Percentiles rank a stretch among this genome's conserved stretches.
These are phyloP conservation scores for Globisporangium echinulatum DNA, from an alignment of 352 stramenopile species.

Conservation along the genomic window DNA sequence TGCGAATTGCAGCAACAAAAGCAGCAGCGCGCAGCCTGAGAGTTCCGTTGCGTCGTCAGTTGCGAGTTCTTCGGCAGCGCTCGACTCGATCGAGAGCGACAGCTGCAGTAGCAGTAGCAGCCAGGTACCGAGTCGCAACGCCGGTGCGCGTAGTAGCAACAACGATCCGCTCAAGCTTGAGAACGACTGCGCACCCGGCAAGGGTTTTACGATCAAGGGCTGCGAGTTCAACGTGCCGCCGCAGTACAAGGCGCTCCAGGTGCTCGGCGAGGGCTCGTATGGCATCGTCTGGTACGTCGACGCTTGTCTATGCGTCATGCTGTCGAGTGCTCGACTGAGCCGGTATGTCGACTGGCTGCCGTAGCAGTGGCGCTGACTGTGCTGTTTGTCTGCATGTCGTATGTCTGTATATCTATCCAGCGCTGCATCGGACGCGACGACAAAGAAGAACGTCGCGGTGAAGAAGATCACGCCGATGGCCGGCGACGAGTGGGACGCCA, in stretches of 20 bases:
- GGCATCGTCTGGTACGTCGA: slow-evolving; percentile 81
- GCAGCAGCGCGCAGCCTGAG: slow-evolving; percentile 16
- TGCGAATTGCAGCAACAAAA: not conserved
- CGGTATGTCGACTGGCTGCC: no score
- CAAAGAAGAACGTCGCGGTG: slow-evolving; percentile 84
- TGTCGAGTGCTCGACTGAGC: no score
- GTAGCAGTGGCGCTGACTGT: not conserved
- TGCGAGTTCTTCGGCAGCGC: slow-evolving; percentile 4
- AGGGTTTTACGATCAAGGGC: slow-evolving; percentile 74
- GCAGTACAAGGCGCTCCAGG: slow-evolving; percentile 78
- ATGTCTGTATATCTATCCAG: slow-evolving; percentile 16
- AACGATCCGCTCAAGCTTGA: slow-evolving; percentile 21
- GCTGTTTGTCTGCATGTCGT: not conserved
- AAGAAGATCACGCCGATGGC: slow-evolving; percentile 93
- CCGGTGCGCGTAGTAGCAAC: not conserved
- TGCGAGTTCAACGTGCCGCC: slow-evolving; percentile 81
- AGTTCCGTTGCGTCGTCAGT: no score
- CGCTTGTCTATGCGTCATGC: no score
- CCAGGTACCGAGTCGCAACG: not conserved
- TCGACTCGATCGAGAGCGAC: slow-evolving; percentile 1
- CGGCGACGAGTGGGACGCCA: slow-evolving; percentile 84
- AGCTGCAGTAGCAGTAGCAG: not conserved
- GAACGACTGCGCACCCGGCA: slow-evolving; percentile 51
- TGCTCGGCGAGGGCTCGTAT: slow-evolving; percentile 90
- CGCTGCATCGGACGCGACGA: slow-evolving; percentile 62